Evolutionary conservation across 2,329 filamentous ascomycete species (phyloP), one percentile per base, ranked within the genome.

Genomic region (Lizonia empirigonia): DNA sequence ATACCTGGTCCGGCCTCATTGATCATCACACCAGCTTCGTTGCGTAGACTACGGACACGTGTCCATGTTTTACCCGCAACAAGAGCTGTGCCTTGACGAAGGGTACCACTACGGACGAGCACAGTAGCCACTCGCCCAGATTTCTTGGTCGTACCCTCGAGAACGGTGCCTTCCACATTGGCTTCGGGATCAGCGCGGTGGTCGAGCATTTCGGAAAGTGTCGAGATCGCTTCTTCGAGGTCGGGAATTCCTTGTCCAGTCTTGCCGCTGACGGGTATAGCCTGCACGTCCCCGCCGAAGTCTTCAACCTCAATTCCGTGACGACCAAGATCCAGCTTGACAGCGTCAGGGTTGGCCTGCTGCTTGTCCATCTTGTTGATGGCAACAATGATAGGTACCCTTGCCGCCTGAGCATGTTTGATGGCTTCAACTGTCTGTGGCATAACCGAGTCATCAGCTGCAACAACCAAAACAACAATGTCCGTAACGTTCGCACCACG

Each of bases 291-390:
- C 51, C 94, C 94, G 32, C 94, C 94, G 65, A 85, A 96, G 68
- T 97, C 94, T 76, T 99, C 94, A 46, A 99, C 88, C 63, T 96
- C 89, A 23, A 99, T 85, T 7, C 89, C 91, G 65, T 96, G 82
- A 2, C 85, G 81, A 7, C 89, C 85, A 19, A 99, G 85, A 71
- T 97, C 94, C 48, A 87, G 81, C 76, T 97, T 97, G 56, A 97
- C 92, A 38, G 85, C 83, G 33, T 97, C 88, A 9, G 91, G 77
- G 42, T 91, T 85, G 5, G 89, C 87, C 53, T 90, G 88, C 53
- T 88, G 85, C 75, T 94, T 96, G 76, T 99, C 94, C 42, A 96
- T 84, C 76, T 99, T 99, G 79, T 94, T 99, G 76, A 97, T 93
- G 13, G 95, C 95, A 41, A 99, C 94, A 51, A 99, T 96, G 40